Evolutionary conservation across 2,329 filamentous ascomycete species (phyloP).

Genomic region (Blastomyces emzantsi): DNA sequence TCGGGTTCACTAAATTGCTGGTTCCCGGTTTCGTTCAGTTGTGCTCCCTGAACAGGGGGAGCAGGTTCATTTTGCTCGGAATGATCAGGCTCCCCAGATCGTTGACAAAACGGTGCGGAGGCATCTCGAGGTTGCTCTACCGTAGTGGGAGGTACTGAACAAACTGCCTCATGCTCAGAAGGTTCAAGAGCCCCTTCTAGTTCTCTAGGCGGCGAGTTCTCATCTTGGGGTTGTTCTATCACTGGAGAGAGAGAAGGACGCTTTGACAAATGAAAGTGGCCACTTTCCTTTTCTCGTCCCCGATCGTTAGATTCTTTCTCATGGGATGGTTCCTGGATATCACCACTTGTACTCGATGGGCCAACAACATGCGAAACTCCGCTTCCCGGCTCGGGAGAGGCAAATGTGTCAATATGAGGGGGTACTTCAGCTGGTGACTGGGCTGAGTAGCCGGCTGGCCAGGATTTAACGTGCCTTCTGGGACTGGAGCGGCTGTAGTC

Average conservation of each 20-base stretch:
- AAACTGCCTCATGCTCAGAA: background rate
- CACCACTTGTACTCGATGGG: background rate
- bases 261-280: background rate
- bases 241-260: background rate
- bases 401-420: background rate
- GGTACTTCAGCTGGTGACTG: background rate
- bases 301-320: background rate
- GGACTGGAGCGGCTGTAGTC: background rate
- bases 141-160: background rate
- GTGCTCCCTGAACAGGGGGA: background rate
- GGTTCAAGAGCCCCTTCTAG: background rate
- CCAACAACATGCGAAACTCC: background rate
- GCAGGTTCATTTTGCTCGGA: background rate
- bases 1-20: background rate
- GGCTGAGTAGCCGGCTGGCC: background rate
- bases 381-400: background rate
- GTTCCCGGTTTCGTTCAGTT: background rate
- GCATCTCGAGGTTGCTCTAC: background rate
- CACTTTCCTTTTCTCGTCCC: background rate
- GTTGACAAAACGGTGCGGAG: background rate
- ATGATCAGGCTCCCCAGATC: background rate
- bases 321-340: background rate
- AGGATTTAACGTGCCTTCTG: background rate
- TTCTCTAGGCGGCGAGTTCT: background rate
- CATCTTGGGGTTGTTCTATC: background rate